Evolutionary conservation across 2,329 filamentous ascomycete genomes (phyloP).

Genomic region (Sarocladium brachiariae): DNA sequence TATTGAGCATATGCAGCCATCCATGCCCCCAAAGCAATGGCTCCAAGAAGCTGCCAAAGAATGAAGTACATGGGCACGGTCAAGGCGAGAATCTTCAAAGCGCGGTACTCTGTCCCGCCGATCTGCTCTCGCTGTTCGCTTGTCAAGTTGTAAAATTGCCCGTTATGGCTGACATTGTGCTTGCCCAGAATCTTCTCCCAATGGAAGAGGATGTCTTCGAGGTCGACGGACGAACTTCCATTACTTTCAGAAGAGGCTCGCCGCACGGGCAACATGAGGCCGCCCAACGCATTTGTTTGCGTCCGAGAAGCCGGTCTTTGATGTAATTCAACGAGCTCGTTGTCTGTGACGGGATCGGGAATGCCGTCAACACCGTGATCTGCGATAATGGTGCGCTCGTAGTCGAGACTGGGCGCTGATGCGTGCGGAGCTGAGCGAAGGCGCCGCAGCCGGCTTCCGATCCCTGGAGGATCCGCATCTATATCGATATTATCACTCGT

Average conservation of each 20-base stretch:
- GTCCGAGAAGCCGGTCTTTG: neutral
- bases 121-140: constrained; percentile 48
- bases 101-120: constrained; percentile 58
- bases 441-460: neutral
- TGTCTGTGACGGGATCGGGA: constrained; percentile 15
- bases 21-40: constrained; percentile 55
- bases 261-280: constrained; percentile 16
- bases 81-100: constrained; percentile 50
- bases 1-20: constrained; percentile 32
- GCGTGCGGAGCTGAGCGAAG: constrained; percentile 2
- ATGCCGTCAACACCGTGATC: neutral
- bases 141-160: constrained; percentile 46
- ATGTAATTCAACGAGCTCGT: too few relatives aligned
- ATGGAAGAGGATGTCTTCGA: constrained; percentile 21
- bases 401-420: neutral
- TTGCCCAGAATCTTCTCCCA: constrained; percentile 28
- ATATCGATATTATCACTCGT: neutral
- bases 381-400: neutral
- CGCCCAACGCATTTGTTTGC: neutral
- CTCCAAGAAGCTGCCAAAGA: constrained; percentile 52
- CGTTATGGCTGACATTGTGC: constrained; percentile 41
- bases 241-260: constrained; percentile 16
- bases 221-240: constrained; percentile 18
- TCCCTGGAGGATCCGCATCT: neutral
- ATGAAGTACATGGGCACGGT: constrained; percentile 55